Base-by-base conservation (phyloP, 768 basidiomycete genomes). In the Cubamyces lactineus region DNA sequence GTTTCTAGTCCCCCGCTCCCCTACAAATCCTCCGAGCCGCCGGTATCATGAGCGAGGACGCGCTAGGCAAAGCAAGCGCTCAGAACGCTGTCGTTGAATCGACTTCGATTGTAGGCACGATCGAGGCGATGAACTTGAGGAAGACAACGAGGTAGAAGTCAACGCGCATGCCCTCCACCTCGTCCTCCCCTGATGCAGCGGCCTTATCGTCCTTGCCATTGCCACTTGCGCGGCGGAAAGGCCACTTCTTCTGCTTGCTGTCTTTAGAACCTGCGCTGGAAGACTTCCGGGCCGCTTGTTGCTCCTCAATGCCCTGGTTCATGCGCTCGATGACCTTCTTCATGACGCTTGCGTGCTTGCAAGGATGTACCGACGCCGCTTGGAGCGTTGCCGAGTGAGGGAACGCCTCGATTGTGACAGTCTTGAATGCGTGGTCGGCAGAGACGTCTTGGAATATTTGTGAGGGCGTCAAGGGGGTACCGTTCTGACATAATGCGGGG, bases 311-410 rank as follows among this genome's bases (percentile, higher is more conserved):
- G 63, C 87, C 87, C 66, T 84, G 86, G 76, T 98, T 97, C 95
- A 98, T 98, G 59, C 96, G 85, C 75, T 98, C 96, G 72, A 98
- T 98, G 63, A 98, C 94, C 74, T 98, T 98, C 84, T 97, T 98
- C 97, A 99, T 99, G 60, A 99, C 97, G 74, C 89, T 93, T 1
- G 95, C 92, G 74, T 99, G 96, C 72, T 97, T 98, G 84, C 96
- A 99, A 2, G 96, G 96, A 74, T 99, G 96, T 12, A 99, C 96
- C 0, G 91, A 94, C 0, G 96, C 97, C 1, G 89, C 87, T 72
- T 93, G 89, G 48, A 96, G 82, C 12, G 88, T 86, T 1, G 85
- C 78, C 0, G 91, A 91, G 76, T 98, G 95, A n/a, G 96, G 94
- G 84, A 99, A 99, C 0, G 89, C 85, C 74, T 99, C 97, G 75